phyloP scores from a whole-genome alignment of 1,139 yeast species.

The Pichia sp. region DNA sequence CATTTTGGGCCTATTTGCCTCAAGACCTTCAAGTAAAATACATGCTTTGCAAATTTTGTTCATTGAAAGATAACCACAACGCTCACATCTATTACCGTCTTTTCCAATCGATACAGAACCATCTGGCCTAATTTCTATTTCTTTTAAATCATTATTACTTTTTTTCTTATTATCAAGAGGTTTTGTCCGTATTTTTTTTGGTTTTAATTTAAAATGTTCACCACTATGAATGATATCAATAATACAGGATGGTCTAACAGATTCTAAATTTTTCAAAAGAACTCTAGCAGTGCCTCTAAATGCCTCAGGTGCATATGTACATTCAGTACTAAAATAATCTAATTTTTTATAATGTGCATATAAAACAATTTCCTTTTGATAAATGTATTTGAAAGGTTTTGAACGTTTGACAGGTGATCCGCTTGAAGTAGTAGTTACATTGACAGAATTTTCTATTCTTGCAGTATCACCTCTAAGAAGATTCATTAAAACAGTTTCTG shows the following conservation, averaged over 20 bases:
- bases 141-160: slow-evolving; percentile 20
- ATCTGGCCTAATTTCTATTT: slow-evolving; percentile 50
- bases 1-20: slow-evolving; percentile 58
- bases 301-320: slow-evolving; percentile 98
- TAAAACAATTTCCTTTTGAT: slow-evolving; percentile 94
- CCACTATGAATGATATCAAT: slow-evolving; percentile 94
- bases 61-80: slow-evolving; percentile 88
- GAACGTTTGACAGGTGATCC: slow-evolving; percentile 85
- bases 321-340: slow-evolving; percentile 95
- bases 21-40: slow-evolving; percentile 77
- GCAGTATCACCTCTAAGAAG: slow-evolving; percentile 93
- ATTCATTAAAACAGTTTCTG: slow-evolving; percentile 96
- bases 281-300: slow-evolving; percentile 97
- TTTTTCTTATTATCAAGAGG: slow-evolving; percentile 11
- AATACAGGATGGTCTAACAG: slow-evolving; percentile 87
- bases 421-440: slow-evolving; percentile 71
- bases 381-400: slow-evolving; percentile 92
- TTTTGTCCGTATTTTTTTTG: slow-evolving; percentile 34
- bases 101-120: slow-evolving; percentile 49
- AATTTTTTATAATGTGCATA: slow-evolving; percentile 95
- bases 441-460: slow-evolving; percentile 83
- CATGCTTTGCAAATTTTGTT: slow-evolving; percentile 93
- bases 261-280: slow-evolving; percentile 80
- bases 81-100: slow-evolving; percentile 73
- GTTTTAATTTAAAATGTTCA: slow-evolving; percentile 69